Evolutionary conservation across 2,329 filamentous ascomycete genomes (phyloP).

Genomic region (Diaporthe velutina): DNA sequence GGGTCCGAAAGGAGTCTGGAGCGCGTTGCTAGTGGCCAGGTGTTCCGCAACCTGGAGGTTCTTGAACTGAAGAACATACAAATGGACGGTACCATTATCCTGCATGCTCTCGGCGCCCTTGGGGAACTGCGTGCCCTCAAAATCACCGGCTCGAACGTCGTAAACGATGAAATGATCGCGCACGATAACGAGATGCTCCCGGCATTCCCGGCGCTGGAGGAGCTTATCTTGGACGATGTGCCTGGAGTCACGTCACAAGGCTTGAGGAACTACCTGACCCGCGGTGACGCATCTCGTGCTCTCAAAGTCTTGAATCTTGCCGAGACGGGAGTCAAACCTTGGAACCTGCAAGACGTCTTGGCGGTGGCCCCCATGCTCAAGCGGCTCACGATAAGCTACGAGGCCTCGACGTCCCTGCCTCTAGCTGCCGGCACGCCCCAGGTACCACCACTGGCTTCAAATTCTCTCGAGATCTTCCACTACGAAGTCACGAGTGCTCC

Average conservation of each 20-base stretch:
- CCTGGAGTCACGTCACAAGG: conserved; percentile 80
- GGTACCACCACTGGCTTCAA: conserved; percentile 76
- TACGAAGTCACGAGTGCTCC: conserved; percentile 82
- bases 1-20: conserved; percentile 86
- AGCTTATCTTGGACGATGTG: conserved; percentile 79
- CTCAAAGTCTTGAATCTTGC: conserved; percentile 79
- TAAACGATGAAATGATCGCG: conserved; percentile 83
- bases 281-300: conserved; percentile 68
- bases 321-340: conserved; percentile 77
- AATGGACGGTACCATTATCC: conserved; percentile 78
- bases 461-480: conserved; percentile 78
- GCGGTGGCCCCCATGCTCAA: conserved; percentile 68
- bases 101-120: conserved; percentile 78
- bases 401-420: conserved; percentile 64
- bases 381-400: conserved; percentile 67
- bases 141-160: conserved; percentile 75
- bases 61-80: conserved; percentile 77
- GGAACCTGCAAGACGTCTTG: conserved; percentile 72
- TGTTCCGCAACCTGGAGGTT: conserved; percentile 80
- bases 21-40: conserved; percentile 71
- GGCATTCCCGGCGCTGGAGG: conserved; percentile 80
- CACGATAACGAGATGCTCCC: conserved; percentile 73
- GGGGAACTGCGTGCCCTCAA: conserved; percentile 79
- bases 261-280: conserved; percentile 75
- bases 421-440: conserved; percentile 54